A percentile compares a stretch with the other conserved stretches of the same genome.
These are phyloP conservation scores for Allium fistulosum DNA, from an alignment of 106 monocot species.

Conservation along the genomic window DNA sequence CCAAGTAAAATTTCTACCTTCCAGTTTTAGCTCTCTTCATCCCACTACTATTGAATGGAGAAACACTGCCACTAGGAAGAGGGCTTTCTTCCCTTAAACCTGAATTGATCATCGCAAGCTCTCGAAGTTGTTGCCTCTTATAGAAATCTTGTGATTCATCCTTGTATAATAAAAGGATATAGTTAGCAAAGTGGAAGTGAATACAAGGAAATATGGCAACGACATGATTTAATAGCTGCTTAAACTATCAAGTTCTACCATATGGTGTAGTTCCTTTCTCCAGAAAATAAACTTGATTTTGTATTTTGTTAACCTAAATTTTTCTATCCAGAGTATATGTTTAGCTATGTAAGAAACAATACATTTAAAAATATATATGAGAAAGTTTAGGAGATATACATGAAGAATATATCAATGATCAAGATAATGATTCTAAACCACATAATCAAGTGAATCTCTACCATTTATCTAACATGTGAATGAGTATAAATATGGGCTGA, in stretches of 20 bases:
- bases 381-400: no score
- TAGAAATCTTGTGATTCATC: slow-evolving; percentile 92
- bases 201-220: not conserved
- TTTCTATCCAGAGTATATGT: not conserved
- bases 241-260: not conserved
- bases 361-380: no score
- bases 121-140: slow-evolving; percentile 85
- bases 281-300: not conserved
- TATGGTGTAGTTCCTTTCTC: not conserved
- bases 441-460: no score
- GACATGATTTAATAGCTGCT: not conserved
- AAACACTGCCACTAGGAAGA: slow-evolving; percentile 53
- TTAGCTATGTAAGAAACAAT: not conserved
- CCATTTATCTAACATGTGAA: no score
- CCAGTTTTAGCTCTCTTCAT: slow-evolving; percentile 91
- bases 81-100: slow-evolving; percentile 77
- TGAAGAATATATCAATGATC: no score
- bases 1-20: slow-evolving; percentile 14
- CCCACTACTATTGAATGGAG: slow-evolving; percentile 65
- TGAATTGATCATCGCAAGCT: slow-evolving; percentile 86
- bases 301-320: not conserved
- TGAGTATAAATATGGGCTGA: no score
- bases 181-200: not conserved
- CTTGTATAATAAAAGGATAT: slow-evolving; percentile 16
- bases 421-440: not conserved